Evolutionary conservation across 192 early-diverging fungal genomes (phyloP).

Genomic region (Entrophospora sp.): DNA sequence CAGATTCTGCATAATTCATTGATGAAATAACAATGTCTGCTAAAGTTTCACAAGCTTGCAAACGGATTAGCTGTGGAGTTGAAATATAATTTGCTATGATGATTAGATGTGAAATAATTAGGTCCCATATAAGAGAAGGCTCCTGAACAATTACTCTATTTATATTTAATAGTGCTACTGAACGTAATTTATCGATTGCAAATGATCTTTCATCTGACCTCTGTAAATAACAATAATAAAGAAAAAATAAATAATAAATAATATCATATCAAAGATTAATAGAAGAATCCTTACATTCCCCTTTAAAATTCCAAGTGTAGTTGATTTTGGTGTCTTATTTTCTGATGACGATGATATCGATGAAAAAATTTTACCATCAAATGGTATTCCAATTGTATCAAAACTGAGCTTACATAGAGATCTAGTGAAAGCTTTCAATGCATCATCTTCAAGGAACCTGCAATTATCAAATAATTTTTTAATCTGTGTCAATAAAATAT

Average conservation of each 20-base stretch:
- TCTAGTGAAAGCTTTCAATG: conserved; percentile 56
- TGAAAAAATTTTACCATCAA: conserved; percentile 3
- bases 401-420: conserved; percentile 59
- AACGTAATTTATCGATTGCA: conserved; percentile 62
- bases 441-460: conserved; percentile 41
- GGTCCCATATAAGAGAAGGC: conserved; percentile 45
- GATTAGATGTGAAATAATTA: conserved; percentile 65
- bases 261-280: no score
- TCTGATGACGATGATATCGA: background rate
- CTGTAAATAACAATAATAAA: conserved; percentile 30
- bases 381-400: conserved; percentile 39
- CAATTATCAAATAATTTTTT: conserved; percentile 68
- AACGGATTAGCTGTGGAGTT: conserved; percentile 53
- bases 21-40: conserved; percentile 67
- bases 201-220: conserved; percentile 70
- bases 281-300: conserved; percentile 28
- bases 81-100: conserved; percentile 56
- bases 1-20: conserved; percentile 53
- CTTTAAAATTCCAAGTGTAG: conserved; percentile 26
- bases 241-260: no score
- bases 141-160: conserved; percentile 37
- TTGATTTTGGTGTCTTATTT: conserved; percentile 23
- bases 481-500: conserved; percentile 38
- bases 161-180: conserved; percentile 51
- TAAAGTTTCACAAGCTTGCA: conserved; percentile 68